Percentiles rank a stretch among this genome's conserved stretches.
Conservation (phyloP, 495 filamentous ascomycete genomes). For the Pseudoneurospora amorphoporcata region DNA sequence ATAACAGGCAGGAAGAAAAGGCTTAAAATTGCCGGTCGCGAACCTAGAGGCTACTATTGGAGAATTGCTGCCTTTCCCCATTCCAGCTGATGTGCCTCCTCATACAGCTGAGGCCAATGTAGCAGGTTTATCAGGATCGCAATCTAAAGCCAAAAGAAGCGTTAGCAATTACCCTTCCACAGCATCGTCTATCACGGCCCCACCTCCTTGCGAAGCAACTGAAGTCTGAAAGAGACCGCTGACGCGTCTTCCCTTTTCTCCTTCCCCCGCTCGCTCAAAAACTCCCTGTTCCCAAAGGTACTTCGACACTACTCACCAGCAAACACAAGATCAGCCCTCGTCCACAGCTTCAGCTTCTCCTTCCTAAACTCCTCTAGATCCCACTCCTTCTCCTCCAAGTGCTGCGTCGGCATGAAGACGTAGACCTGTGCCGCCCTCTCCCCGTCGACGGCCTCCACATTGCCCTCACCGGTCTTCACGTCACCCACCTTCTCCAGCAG, state of each 20-base stretch:
- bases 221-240: too few relatives aligned
- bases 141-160: slow-evolving; percentile 5
- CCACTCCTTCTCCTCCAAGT: slow-evolving; percentile 66
- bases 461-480: slow-evolving; percentile 26
- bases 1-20: too few relatives aligned
- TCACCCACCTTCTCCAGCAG: slow-evolving; percentile 37
- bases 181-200: background rate
- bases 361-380: slow-evolving; percentile 64
- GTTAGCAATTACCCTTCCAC: background rate
- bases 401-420: slow-evolving; percentile 45
- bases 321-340: slow-evolving; percentile 30
- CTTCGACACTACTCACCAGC: slow-evolving; percentile 10
- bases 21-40: too few relatives aligned
- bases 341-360: slow-evolving; percentile 53
- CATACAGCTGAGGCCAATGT: slow-evolving; percentile 1
- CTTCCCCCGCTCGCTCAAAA: too few relatives aligned
- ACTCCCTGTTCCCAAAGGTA: too few relatives aligned
- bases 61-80: too few relatives aligned
- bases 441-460: slow-evolving; percentile 36
- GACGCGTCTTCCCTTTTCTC: too few relatives aligned
- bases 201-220: too few relatives aligned
- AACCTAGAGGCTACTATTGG: too few relatives aligned
- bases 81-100: too few relatives aligned
- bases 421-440: slow-evolving; percentile 66
- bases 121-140: slow-evolving; percentile 15